phyloP scores from a whole-genome alignment of 495 filamentous ascomycete genomes.

The Hypoxylon intermedium region DNA sequence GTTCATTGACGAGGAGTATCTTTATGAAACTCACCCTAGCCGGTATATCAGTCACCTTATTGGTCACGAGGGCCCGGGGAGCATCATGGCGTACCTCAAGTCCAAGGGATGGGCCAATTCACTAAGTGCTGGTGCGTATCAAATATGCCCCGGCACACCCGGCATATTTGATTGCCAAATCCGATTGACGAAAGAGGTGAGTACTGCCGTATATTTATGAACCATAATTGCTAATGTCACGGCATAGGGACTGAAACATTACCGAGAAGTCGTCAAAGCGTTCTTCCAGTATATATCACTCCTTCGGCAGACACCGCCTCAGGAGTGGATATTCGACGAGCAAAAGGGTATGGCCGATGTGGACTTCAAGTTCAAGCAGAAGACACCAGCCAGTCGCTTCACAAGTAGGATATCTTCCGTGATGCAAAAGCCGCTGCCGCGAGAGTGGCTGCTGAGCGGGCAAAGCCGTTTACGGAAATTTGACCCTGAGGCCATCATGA shows the following conservation, averaged over 20 bases:
- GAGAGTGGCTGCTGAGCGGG: constrained; percentile 85
- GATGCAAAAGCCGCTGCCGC: constrained; percentile 89
- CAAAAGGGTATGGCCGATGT: constrained; percentile 88
- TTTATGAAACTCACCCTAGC: constrained; percentile 84
- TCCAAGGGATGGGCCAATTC: constrained; percentile 94
- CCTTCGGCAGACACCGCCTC: constrained; percentile 78
- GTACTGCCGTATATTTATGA: background rate
- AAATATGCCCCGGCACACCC: constrained; percentile 81
- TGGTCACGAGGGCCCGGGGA: constrained; percentile 95
- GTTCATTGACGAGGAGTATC: constrained; percentile 83
- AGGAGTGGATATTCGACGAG: constrained; percentile 93
- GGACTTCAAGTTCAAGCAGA: constrained; percentile 93
- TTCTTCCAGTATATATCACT: constrained; percentile 95
- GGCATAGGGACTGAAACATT: constrained; percentile 68
- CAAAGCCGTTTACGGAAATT: constrained; percentile 74
- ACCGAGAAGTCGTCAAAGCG: constrained; percentile 84
- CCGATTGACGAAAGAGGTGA: constrained; percentile 82
- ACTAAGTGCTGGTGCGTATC: constrained; percentile 77
- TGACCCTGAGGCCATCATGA: constrained; percentile 74
- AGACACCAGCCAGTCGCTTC: constrained; percentile 85
- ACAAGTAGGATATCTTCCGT: constrained; percentile 79
- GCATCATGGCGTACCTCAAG: constrained; percentile 94
- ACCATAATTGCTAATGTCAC: constrained; percentile 11
- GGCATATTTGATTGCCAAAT: constrained; percentile 80
- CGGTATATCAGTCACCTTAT: constrained; percentile 93